Base-by-base conservation (phyloP, 2,329 filamentous ascomycete genomes). In the Colletotrichum viniferum region DNA sequence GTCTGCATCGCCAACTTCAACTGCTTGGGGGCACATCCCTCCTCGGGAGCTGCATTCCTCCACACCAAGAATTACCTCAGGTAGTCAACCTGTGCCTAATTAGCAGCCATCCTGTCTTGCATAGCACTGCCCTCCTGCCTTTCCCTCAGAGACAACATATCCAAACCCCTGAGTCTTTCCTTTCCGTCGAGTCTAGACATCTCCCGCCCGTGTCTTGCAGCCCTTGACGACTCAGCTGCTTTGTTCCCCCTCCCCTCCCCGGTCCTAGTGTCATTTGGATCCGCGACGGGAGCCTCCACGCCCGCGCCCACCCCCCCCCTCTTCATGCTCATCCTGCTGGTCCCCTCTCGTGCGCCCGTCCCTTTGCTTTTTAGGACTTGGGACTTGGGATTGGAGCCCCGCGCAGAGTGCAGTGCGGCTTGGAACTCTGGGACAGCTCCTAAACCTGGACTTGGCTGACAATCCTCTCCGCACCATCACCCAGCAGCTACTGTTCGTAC, bases 251-350 rank as follows among this genome's bases (percentile, higher is more conserved):
- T 48, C 43, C n/a, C 43, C 43, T 48, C n/a, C 61, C 62, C 32
- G 69, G 61, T 69, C 73, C 69, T 72, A 63, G 73, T 72, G 73
- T 58, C 62, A 72, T 74, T 74, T 72, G 69, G 69, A 74, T 74
- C 62, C 73, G 73, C 73, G 73, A 74, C 73, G 73, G 73, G 62
- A 74, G 73, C 73, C 70, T 65, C 68, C 72, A 74, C 32, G 72
- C 68, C 69, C 56, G 32, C 69, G 38, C 48, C 66, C 65, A 63
- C 30, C 38, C 36, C 38, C 64, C 34, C 56, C 60, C 38, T 70
- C 52, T 52, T 60, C 18, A 12, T 34, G 24, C 43, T 60, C 52
- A 32, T 66, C 34, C 61, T 32, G 28, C 36, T 48, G 24, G 28
- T 72, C 36, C 36, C 28, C 18, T 52, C 34, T 34, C 61, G 48